Conservation (phyloP, 805 yeast genomes). For the Jamesozyma gamospora region DNA sequence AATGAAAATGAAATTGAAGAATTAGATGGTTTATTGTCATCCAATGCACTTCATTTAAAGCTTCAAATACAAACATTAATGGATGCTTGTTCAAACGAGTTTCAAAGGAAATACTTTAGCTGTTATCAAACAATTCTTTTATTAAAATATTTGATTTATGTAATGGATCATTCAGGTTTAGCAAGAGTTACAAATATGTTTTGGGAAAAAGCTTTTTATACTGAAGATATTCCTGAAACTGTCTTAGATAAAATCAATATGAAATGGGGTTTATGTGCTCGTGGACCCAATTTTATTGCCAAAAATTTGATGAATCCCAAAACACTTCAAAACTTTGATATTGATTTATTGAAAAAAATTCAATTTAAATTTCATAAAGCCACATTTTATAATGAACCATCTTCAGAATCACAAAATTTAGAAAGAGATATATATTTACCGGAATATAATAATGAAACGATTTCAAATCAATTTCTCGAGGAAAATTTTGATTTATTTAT, state of each 20-base stretch:
- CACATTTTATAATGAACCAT: not conserved
- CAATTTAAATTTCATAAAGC: conserved; percentile 4
- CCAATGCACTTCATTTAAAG: conserved; percentile 1
- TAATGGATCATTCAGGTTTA: conserved; percentile 7
- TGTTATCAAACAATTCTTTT: conserved; percentile 9
- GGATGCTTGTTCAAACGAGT: conserved; percentile 2
- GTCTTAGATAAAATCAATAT: conserved; percentile 8
- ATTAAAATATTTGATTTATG: conserved; percentile 10
- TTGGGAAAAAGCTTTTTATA: conserved; percentile 9
- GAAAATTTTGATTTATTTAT: conserved; percentile 10
- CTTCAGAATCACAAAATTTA: not conserved
- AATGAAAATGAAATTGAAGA: conserved; percentile 1
- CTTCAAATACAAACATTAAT: conserved; percentile 4
- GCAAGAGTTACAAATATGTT: conserved; percentile 5
- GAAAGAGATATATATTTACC: not conserved
- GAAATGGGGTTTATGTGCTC: conserved; percentile 18
- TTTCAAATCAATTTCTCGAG: conserved; percentile 10
- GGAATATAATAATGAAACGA: conserved; percentile 2
- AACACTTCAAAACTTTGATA: conserved; percentile 3
- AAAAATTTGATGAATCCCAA: conserved; percentile 9
- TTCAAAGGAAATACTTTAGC: conserved; percentile 8
- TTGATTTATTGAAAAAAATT: conserved; percentile 4
- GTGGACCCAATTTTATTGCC: conserved; percentile 5
- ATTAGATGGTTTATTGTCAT: not conserved
- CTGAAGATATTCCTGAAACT: conserved; percentile 6